Percentiles rank a stretch among this genome's conserved stretches.
These are phyloP conservation scores for Talaromyces albobiverticillius DNA, from an alignment of 2,329 filamentous ascomycete genomes.

Conservation along the genomic window DNA sequence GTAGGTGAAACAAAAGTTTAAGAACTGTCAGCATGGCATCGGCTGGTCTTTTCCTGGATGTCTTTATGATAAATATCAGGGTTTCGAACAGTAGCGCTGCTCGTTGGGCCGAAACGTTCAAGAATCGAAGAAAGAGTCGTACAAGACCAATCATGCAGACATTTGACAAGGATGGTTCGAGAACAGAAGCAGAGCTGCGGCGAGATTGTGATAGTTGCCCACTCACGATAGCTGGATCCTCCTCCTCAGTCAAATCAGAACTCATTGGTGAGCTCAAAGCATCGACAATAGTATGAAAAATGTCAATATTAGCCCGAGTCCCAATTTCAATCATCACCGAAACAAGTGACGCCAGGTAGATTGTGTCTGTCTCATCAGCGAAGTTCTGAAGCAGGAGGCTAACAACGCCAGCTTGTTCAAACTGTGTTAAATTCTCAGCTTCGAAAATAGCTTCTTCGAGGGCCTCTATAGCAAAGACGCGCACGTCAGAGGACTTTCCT, in stretches of 20 bases:
- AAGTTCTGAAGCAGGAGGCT: constrained; percentile 33
- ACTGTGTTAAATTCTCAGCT: constrained; percentile 28
- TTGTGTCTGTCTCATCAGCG: constrained; percentile 33
- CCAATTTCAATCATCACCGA: constrained; percentile 37
- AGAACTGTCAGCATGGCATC: constrained; percentile 72
- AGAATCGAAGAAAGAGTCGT: constrained; percentile 70
- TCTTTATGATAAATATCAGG: constrained; percentile 62
- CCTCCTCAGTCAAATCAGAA: constrained; percentile 30
- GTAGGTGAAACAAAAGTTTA: constrained; percentile 76
- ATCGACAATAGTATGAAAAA: constrained; percentile 31
- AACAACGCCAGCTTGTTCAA: constrained; percentile 32
- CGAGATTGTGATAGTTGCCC: constrained; percentile 21
- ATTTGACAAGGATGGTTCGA: constrained; percentile 47
- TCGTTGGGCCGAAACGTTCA: constrained; percentile 66
- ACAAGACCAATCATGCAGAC: constrained; percentile 70
- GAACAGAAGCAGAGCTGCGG: constrained; percentile 28
- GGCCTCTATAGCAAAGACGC: constrained; percentile 37
- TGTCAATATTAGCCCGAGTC: constrained; percentile 27
- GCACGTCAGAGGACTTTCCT: constrained; percentile 38
- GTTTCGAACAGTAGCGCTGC: constrained; percentile 61
- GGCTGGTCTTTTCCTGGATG: constrained; percentile 57
- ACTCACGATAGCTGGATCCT: constrained; percentile 23
- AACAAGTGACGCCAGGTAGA: constrained; percentile 38
- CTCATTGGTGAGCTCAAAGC: constrained; percentile 36
- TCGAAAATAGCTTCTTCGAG: constrained; percentile 38